Evolutionary conservation across 208 protist genomes (phyloP).

Genomic region (Herpetomonas samuelpessoai): DNA sequence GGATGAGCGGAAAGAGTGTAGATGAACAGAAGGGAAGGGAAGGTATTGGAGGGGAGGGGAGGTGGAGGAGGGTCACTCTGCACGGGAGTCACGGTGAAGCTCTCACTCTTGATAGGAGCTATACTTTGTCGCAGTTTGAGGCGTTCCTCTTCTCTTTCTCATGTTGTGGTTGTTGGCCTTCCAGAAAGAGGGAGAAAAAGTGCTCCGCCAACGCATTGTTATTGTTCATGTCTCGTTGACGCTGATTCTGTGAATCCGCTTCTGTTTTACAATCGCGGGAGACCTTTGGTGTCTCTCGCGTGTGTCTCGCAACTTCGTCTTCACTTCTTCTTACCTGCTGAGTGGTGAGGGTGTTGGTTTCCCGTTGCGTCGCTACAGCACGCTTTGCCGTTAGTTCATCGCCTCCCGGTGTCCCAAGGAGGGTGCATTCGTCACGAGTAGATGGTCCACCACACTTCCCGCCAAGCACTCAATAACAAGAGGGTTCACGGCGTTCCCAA

Average conservation of each 20-base stretch:
- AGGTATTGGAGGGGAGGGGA: neutral
- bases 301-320: too few relatives aligned
- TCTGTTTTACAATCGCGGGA: too few relatives aligned
- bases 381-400: neutral
- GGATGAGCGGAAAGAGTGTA: neutral
- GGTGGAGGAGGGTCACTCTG: neutral
- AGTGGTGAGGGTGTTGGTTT: too few relatives aligned
- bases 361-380: too few relatives aligned
- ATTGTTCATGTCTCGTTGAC: too few relatives aligned
- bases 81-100: neutral
- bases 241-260: too few relatives aligned
- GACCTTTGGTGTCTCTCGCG: too few relatives aligned
- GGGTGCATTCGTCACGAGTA: constrained; percentile 4
- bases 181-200: too few relatives aligned
- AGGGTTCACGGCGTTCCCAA: constrained; percentile 81
- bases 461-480: constrained; percentile 52
- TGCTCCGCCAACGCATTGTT: too few relatives aligned
- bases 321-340: too few relatives aligned
- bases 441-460: constrained; percentile 5
- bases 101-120: too few relatives aligned
- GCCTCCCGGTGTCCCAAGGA: neutral
- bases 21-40: neutral
- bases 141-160: neutral
- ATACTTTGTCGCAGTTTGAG: too few relatives aligned
- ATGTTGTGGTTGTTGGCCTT: neutral